phyloP scores from a whole-genome alignment of 2,329 filamentous ascomycete species.

The Ophiocordyceps camponoti-floridani region DNA sequence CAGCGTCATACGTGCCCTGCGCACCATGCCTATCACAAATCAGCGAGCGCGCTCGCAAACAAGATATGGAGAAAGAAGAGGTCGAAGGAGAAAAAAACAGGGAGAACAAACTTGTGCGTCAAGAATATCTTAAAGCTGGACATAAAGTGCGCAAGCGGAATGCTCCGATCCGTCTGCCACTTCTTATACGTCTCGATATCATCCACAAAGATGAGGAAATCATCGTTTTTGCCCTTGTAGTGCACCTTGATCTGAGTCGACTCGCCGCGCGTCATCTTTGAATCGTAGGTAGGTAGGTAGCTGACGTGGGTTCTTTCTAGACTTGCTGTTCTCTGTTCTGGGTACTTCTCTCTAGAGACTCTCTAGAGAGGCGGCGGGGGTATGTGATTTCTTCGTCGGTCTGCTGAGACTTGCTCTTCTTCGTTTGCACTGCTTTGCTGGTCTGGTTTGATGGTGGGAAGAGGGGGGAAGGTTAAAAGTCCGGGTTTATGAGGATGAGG shows the following conservation, averaged over 20 bases:
- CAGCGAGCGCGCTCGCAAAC: not conserved
- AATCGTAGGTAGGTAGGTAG: not conserved
- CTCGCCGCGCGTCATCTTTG: conserved; percentile 56
- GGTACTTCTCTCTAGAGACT: no score
- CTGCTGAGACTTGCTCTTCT: not conserved
- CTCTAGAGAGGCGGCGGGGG: no score
- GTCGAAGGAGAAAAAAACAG: conserved; percentile 2
- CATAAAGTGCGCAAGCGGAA: conserved; percentile 72
- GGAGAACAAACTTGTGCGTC: conserved; percentile 43
- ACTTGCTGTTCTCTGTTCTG: no score
- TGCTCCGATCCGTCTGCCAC: conserved; percentile 64
- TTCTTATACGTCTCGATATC: conserved; percentile 48
- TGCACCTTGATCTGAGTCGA: conserved; percentile 58
- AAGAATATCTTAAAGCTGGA: conserved; percentile 78
- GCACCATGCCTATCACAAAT: conserved; percentile 50
- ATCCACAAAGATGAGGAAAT: conserved; percentile 43
- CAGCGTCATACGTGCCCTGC: conserved; percentile 61
- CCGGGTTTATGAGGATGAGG: not conserved
- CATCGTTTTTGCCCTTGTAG: conserved; percentile 54
- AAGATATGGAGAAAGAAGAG: not conserved
- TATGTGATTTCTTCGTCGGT: no score
- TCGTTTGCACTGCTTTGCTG: not conserved
- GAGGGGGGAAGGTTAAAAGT: not conserved
- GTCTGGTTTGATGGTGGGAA: not conserved
- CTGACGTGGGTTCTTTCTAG: not conserved